A percentile compares a stretch with the other conserved stretches of the same genome.
These are phyloP conservation scores for Colletotrichum musae DNA, from an alignment of 2,329 filamentous ascomycete species.

Conservation along the genomic window DNA sequence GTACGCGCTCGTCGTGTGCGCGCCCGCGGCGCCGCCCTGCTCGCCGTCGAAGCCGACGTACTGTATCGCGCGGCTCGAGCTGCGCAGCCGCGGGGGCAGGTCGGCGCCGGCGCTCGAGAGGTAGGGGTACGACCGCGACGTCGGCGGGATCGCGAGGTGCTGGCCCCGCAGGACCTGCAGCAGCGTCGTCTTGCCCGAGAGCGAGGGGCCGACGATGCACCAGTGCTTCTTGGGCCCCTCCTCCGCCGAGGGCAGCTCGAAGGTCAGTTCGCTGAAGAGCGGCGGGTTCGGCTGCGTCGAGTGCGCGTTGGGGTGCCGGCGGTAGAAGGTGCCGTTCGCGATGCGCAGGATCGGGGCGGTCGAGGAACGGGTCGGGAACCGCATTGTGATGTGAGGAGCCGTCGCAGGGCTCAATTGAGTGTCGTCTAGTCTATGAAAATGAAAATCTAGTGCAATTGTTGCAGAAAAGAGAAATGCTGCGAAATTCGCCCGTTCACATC, in stretches of 20 bases:
- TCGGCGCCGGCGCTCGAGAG: conserved; percentile 70
- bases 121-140: conserved; percentile 83
- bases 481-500: background rate
- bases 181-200: conserved; percentile 85
- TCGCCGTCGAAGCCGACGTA: conserved; percentile 94
- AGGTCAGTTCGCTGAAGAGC: conserved; percentile 79
- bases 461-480: background rate
- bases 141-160: conserved; percentile 81
- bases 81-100: conserved; percentile 69
- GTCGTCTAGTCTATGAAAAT: too few species aligned
- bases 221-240: conserved; percentile 72
- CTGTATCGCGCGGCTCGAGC: conserved; percentile 78
- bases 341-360: conserved; percentile 77
- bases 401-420: background rate
- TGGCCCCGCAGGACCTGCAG: conserved; percentile 84
- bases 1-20: conserved; percentile 81
- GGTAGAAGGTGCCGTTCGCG: conserved; percentile 86
- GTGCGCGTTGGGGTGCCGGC: conserved; percentile 73
- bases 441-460: too few species aligned
- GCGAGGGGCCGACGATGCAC: conserved; percentile 86
- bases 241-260: conserved; percentile 75
- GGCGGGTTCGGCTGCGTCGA: conserved; percentile 73
- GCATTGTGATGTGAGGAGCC: conserved; percentile 8
- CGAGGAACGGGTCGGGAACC: conserved; percentile 27
- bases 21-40: conserved; percentile 65